Conservation (phyloP, 208 protist genomes). For the Trypanosoma cruzi region DNA sequence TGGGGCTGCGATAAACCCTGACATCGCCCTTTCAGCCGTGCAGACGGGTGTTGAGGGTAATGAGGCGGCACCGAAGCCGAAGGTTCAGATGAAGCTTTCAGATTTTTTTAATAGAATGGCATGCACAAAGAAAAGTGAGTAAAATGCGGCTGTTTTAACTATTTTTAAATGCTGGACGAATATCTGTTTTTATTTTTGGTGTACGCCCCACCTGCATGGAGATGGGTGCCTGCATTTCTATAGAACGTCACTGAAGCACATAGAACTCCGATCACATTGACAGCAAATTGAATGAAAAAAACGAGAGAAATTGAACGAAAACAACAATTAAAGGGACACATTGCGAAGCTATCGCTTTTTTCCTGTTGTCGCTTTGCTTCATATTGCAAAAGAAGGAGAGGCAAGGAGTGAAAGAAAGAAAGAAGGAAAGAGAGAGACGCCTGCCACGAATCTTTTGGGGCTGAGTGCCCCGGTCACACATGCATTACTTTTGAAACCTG, state of each 20-base stretch:
- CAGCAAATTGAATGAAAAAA: background rate
- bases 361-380: background rate
- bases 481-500: background rate
- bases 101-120: slow-evolving; percentile 89
- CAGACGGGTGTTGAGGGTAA: background rate
- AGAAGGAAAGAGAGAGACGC: background rate
- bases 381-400: background rate
- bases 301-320: background rate
- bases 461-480: too few species aligned
- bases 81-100: slow-evolving; percentile 77
- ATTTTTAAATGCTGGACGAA: slow-evolving; percentile 13
- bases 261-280: background rate
- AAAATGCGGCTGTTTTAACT: slow-evolving; percentile 7
- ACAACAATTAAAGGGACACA: background rate
- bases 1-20: background rate
- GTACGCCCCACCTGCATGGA: background rate
- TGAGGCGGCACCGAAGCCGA: slow-evolving; percentile 22
- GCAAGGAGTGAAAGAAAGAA: background rate
- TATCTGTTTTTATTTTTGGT: slow-evolving; percentile 25
- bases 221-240: background rate
- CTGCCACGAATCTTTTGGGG: background rate
- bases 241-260: background rate
- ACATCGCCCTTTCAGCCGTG: too few species aligned
- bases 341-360: background rate
- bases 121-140: slow-evolving; percentile 45